phyloP scores from a whole-genome alignment of 2,329 filamentous ascomycete species.

The Fusarium solani-melongenae region DNA sequence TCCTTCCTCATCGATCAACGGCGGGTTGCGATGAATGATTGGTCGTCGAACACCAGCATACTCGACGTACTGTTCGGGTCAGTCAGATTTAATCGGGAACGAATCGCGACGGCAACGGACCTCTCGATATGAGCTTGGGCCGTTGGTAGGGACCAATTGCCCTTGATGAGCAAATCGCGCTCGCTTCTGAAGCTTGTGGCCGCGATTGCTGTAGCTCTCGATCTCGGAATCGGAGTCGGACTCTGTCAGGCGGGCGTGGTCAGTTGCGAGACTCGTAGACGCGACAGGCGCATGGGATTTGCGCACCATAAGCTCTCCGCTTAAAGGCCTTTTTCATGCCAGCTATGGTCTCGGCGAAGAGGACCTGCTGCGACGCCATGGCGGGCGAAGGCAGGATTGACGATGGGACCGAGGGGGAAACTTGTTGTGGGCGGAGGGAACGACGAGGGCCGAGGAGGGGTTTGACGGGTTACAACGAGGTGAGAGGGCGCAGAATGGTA shows the following conservation, averaged over 20 bases:
- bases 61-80: slow-evolving; percentile 69
- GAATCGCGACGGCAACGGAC: slow-evolving; percentile 52
- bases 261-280: slow-evolving; percentile 21
- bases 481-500: background rate
- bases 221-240: slow-evolving; percentile 83
- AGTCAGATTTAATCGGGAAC: slow-evolving; percentile 32
- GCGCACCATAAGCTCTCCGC: slow-evolving; percentile 69
- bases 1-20: slow-evolving; percentile 80
- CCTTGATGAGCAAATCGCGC: slow-evolving; percentile 78
- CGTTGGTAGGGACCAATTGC: slow-evolving; percentile 73
- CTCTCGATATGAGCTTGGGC: slow-evolving; percentile 77
- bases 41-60: slow-evolving; percentile 78
- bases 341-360: slow-evolving; percentile 74
- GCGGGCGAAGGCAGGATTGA: slow-evolving; percentile 26
- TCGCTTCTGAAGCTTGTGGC: slow-evolving; percentile 81
- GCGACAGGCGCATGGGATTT: slow-evolving; percentile 5
- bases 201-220: slow-evolving; percentile 76
- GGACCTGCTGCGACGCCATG: slow-evolving; percentile 66
- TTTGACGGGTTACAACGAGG: slow-evolving; percentile 1
- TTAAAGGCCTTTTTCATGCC: slow-evolving; percentile 77
- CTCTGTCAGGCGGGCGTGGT: slow-evolving; percentile 60
- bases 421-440: slow-evolving; percentile 31
- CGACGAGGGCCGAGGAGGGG: slow-evolving; percentile 22
- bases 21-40: slow-evolving; percentile 80
- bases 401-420: slow-evolving; percentile 15